Evolutionary conservation across 495 filamentous ascomycete genomes (phyloP).

Genomic region (Podospora australis): DNA sequence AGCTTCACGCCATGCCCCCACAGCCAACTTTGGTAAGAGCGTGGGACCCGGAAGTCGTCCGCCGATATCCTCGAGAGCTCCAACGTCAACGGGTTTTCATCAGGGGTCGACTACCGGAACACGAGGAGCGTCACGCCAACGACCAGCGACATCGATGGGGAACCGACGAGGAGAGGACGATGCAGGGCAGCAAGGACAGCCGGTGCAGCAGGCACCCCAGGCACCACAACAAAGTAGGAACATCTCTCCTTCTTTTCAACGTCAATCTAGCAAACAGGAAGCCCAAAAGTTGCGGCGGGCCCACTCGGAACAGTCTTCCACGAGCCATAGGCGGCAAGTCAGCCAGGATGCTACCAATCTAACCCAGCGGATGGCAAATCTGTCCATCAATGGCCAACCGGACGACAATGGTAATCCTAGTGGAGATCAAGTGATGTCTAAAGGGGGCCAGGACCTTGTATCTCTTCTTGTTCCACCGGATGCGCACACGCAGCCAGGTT

Average conservation of each 20-base stretch:
- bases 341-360: slow-evolving; percentile 24
- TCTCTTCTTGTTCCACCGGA: slow-evolving; percentile 12
- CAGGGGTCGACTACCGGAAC: slow-evolving; percentile 37
- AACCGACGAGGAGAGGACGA: slow-evolving; percentile 40
- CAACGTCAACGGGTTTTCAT: slow-evolving; percentile 39
- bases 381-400: slow-evolving; percentile 26
- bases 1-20: slow-evolving; percentile 28
- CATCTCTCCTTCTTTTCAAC: slow-evolving; percentile 8
- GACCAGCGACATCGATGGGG: slow-evolving; percentile 58
- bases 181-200: slow-evolving; percentile 36
- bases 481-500: slow-evolving; percentile 7
- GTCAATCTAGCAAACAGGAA: slow-evolving; percentile 19
- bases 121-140: slow-evolving; percentile 30
- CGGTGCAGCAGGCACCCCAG: too few relatives aligned
- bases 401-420: neutral
- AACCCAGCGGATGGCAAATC: slow-evolving; percentile 14
- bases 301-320: slow-evolving; percentile 24
- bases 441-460: slow-evolving; percentile 5
- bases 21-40: slow-evolving; percentile 47
- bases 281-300: slow-evolving; percentile 22
- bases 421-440: slow-evolving; percentile 37
- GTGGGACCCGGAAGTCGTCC: slow-evolving; percentile 49
- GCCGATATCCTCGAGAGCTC: slow-evolving; percentile 38
- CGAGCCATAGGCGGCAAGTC: slow-evolving; percentile 3
- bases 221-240: slow-evolving; percentile 59